These are phyloP conservation scores for Neurospora discreta DNA, from an alignment of 495 filamentous ascomycete genomes.

Conservation along the genomic window DNA sequence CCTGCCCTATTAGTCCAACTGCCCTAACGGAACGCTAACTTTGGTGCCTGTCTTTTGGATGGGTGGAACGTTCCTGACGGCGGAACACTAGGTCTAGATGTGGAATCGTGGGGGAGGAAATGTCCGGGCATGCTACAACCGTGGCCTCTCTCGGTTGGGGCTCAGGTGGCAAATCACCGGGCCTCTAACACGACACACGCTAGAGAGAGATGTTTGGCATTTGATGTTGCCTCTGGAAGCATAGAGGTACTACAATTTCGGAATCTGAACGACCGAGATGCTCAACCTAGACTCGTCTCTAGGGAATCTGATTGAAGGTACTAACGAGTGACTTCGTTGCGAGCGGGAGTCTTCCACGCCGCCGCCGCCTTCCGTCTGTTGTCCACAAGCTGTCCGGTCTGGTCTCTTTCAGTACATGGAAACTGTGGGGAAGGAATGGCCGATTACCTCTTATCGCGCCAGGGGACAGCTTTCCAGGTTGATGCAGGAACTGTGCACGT, in stretches of 20 bases:
- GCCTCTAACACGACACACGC: neutral
- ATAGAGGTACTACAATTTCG: neutral
- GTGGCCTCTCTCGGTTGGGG: constrained; percentile 2
- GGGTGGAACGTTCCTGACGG: neutral
- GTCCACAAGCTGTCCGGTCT: neutral
- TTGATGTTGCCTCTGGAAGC: neutral
- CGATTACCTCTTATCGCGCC: neutral
- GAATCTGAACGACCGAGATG: neutral
- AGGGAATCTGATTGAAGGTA: neutral
- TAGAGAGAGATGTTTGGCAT: neutral
- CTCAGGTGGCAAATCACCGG: neutral
- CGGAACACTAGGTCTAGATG: too few species aligned
- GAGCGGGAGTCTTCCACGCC: neutral
- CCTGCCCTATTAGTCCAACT: neutral
- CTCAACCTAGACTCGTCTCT: neutral
- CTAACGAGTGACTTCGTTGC: neutral
- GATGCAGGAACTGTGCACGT: neutral
- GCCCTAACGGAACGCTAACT: neutral
- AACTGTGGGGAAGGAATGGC: neutral
- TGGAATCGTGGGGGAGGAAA: neutral
- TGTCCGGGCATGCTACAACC: neutral
- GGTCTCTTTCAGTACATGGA: neutral
- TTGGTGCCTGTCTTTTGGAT: neutral
- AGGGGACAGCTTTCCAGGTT: neutral
- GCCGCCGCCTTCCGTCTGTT: neutral